These are phyloP conservation scores for Amanita molliuscula DNA, from an alignment of 768 basidiomycete species.

Conservation along the genomic window DNA sequence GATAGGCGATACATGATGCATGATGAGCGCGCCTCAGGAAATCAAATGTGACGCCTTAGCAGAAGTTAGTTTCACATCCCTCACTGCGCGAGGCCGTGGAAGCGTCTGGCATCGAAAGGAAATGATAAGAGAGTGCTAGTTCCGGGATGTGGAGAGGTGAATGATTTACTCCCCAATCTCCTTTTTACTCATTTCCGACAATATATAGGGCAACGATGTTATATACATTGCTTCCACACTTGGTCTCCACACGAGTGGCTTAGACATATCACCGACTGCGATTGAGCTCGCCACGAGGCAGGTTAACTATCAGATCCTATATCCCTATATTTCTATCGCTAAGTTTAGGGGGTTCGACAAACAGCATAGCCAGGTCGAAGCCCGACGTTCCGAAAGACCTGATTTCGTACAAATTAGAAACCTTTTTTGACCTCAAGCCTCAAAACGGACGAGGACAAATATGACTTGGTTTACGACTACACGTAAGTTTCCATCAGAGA, in stretches of 20 bases:
- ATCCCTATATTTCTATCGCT: not conserved
- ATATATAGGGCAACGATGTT: conserved; percentile 52
- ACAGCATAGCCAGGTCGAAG: conserved; percentile 7
- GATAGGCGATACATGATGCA: no score
- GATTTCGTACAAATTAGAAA: conserved; percentile 27
- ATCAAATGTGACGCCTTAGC: not conserved
- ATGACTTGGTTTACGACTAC: conserved; percentile 57
- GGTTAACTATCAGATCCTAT: conserved; percentile 6
- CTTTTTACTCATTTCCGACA: not conserved
- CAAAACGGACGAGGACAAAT: conserved; percentile 26
- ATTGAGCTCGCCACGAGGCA: conserved; percentile 35
- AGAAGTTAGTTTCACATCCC: not conserved
- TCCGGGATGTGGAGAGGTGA: conserved; percentile 4
- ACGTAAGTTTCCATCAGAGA: conserved; percentile 29
- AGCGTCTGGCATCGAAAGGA: conserved; percentile 1
- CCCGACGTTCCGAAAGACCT: conserved; percentile 16
- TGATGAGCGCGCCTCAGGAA: not conserved
- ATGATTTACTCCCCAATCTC: not conserved
- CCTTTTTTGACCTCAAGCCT: conserved; percentile 43
- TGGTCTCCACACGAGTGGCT: conserved; percentile 36
- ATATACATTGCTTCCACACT: conserved; percentile 39
- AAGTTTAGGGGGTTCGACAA: not conserved
- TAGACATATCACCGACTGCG: conserved; percentile 51
- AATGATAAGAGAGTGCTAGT: not conserved
- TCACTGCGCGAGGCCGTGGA: conserved; percentile 1